Conservation (phyloP, 1,284 basidiomycete genomes). For the Puccinia polysora region DNA sequence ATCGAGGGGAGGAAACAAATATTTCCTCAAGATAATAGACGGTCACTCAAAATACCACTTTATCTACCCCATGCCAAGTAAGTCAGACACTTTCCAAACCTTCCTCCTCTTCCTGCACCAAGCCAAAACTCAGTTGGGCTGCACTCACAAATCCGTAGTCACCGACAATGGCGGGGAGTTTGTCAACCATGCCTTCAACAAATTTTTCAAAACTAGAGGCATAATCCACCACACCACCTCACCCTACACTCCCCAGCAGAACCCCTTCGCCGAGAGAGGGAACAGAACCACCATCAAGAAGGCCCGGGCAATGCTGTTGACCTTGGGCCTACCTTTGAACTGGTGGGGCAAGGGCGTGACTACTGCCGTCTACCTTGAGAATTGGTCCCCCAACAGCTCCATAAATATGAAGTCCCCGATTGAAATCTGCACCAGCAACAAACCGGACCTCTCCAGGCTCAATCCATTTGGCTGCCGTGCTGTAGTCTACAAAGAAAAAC, state of each 20-base stretch:
- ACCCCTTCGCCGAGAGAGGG: no score
- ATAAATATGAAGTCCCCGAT: neutral
- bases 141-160: neutral
- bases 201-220: neutral
- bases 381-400: neutral
- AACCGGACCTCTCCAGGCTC: neutral
- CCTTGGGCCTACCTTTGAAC: neutral
- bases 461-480: neutral
- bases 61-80: neutral
- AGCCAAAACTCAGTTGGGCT: neutral
- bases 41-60: neutral
- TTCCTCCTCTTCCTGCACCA: neutral
- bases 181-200: no score
- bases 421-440: neutral
- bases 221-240: neutral
- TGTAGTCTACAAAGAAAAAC: neutral
- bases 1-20: neutral
- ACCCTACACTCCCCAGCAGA: neutral
- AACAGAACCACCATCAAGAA: no score
- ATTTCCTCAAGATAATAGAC: no score
- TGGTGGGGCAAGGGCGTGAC: neutral
- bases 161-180: neutral
- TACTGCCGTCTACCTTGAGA: neutral
- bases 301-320: neutral
- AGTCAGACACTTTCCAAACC: neutral